These are phyloP conservation scores for Lagenaria siceraria DNA, from an alignment of 306 rosid genomes.

Conservation along the genomic window DNA sequence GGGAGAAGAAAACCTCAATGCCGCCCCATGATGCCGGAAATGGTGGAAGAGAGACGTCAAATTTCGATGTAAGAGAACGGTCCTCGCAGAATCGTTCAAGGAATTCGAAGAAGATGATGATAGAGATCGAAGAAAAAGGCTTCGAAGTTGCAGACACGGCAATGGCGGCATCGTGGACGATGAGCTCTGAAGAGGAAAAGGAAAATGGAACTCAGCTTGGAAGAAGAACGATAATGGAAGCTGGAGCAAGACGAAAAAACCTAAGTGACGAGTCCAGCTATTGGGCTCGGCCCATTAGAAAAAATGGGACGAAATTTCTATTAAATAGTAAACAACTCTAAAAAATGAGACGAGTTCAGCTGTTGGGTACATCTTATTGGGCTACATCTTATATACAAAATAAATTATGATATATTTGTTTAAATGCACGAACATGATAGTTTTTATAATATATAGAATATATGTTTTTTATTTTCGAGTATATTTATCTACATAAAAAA, in stretches of 20 bases:
- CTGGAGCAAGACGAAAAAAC: slow-evolving; percentile 1
- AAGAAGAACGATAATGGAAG: not conserved
- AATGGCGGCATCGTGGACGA: slow-evolving; percentile 44
- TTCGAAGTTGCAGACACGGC: slow-evolving; percentile 44
- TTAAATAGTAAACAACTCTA: too few relatives aligned
- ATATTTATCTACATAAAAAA: too few relatives aligned
- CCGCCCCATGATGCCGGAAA: slow-evolving; percentile 15
- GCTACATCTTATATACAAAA: too few relatives aligned
- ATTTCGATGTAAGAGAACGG: not conserved
- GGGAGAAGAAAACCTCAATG: slow-evolving; percentile 6
- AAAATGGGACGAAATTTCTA: too few relatives aligned
- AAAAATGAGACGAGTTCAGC: too few relatives aligned
- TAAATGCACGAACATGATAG: too few relatives aligned
- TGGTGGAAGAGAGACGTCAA: slow-evolving; percentile 14
- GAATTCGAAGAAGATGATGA: slow-evolving; percentile 16
- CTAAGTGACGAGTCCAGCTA: not conserved
- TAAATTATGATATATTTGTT: too few relatives aligned
- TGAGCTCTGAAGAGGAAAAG: not conserved
- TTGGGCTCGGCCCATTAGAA: not conserved
- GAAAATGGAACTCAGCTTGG: not conserved
- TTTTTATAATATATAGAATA: too few relatives aligned
- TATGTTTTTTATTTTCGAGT: too few relatives aligned
- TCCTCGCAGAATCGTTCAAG: not conserved
- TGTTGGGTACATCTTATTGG: too few relatives aligned
- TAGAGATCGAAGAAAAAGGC: slow-evolving; percentile 32